Evolutionary conservation across 768 basidiomycete genomes (phyloP).

Genomic region (Rhizopogon salebrosus): DNA sequence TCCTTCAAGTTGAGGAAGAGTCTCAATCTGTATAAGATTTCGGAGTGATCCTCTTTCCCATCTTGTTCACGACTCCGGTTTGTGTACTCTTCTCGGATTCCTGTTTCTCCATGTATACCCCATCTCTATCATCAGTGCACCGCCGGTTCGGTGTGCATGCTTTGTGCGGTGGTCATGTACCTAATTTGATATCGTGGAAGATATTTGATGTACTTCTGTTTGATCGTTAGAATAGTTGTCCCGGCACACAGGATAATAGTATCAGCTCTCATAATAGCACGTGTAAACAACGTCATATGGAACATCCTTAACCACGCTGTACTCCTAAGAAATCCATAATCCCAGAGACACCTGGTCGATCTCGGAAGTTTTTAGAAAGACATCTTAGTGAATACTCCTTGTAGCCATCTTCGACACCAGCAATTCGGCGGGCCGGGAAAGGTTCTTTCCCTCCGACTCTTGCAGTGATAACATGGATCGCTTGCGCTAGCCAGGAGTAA

Average conservation of each 20-base stretch:
- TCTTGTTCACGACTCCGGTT: not conserved
- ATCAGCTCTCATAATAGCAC: too few relatives aligned
- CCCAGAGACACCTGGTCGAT: not conserved
- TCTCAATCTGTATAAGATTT: not conserved
- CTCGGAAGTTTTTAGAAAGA: not conserved
- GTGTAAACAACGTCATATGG: too few relatives aligned
- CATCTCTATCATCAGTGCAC: too few relatives aligned
- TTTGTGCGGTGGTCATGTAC: too few relatives aligned
- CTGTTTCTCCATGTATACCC: not conserved
- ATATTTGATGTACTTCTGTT: too few relatives aligned
- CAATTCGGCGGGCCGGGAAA: not conserved
- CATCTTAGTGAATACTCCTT: not conserved
- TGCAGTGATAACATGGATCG: slow-evolving; percentile 12
- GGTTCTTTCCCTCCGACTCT: not conserved
- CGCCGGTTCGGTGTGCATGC: too few relatives aligned
- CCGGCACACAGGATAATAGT: too few relatives aligned
- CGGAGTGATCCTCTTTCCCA: not conserved
- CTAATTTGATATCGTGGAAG: too few relatives aligned
- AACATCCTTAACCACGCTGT: too few relatives aligned
- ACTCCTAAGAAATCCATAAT: not conserved
- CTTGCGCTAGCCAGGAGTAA: slow-evolving; percentile 14
- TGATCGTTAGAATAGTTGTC: too few relatives aligned
- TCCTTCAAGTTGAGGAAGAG: slow-evolving; percentile 1
- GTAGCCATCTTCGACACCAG: not conserved
- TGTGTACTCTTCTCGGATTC: not conserved